phyloP scores from a whole-genome alignment of 2,329 filamentous ascomycete species.

The Pestalotiopsis fici region DNA sequence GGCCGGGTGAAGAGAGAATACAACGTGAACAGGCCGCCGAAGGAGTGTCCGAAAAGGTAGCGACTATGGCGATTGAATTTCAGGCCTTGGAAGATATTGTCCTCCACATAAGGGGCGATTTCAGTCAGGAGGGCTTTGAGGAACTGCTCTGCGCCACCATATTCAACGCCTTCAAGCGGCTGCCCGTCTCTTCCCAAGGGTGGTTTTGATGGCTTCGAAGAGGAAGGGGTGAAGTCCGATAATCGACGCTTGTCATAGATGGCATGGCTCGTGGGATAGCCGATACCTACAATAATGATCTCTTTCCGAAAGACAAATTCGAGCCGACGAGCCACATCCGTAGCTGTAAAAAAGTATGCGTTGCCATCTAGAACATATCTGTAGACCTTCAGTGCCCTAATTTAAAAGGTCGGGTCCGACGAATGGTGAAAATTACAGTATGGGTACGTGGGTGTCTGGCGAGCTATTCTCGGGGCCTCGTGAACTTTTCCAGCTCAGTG shows the following conservation, averaged over 20 bases:
- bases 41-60: not conserved
- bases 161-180: not conserved
- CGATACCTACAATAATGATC: not conserved
- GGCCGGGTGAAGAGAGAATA: not conserved
- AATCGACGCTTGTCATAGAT: not conserved
- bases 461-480: not conserved
- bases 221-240: not conserved
- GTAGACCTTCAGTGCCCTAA: not conserved
- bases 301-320: not conserved
- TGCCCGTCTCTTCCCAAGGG: not conserved
- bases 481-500: not conserved
- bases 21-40: not conserved
- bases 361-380: not conserved
- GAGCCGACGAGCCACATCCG: not conserved
- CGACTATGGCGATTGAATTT: not conserved
- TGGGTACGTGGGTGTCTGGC: too few relatives aligned
- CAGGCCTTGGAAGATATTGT: not conserved
- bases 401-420: not conserved
- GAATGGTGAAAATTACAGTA: not conserved
- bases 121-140: not conserved
- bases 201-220: not conserved
- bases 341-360: not conserved
- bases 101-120: not conserved
- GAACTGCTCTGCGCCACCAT: not conserved
- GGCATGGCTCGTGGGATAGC: not conserved